These are phyloP conservation scores for Trichoderma parareesei DNA, from an alignment of 495 filamentous ascomycete genomes.

Conservation along the genomic window DNA sequence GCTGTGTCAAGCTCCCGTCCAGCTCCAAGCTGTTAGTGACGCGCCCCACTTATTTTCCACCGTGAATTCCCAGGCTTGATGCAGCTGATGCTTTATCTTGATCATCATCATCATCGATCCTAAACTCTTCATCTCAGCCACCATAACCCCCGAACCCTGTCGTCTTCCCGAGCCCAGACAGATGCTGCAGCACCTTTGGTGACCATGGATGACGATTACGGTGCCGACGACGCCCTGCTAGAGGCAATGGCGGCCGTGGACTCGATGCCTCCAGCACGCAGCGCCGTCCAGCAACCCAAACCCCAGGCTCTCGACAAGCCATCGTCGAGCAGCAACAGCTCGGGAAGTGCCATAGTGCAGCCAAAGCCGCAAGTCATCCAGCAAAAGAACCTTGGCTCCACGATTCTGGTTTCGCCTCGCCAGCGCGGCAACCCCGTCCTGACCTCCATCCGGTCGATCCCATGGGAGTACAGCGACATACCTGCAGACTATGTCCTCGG, in stretches of 20 bases:
- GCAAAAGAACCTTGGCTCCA: constrained; percentile 56
- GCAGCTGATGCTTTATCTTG: neutral
- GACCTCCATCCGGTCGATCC: constrained; percentile 66
- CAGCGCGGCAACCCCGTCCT: constrained; percentile 96
- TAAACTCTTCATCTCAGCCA: neutral
- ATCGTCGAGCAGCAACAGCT: constrained; percentile 24
- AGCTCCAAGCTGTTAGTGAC: neutral
- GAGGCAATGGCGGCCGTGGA: constrained; percentile 32
- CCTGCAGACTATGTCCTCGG: constrained; percentile 89
- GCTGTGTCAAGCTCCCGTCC: neutral
- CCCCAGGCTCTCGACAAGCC: constrained; percentile 38
- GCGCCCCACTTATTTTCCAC: neutral
- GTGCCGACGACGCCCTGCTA: constrained; percentile 51
- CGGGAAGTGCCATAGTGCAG: constrained; percentile 58
- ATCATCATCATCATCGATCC: no score
- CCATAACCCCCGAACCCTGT: neutral
- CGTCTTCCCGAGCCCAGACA: neutral
- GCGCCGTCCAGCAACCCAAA: constrained; percentile 30
- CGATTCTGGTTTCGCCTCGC: constrained; percentile 71
- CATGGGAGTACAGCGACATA: constrained; percentile 96
- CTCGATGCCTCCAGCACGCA: constrained; percentile 25
- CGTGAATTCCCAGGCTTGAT: neutral
- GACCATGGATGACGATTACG: constrained; percentile 50
- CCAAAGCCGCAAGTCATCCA: constrained; percentile 79
- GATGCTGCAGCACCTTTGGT: neutral